phyloP scores from a whole-genome alignment of 495 filamentous ascomycete genomes.

The Lichenothelia convexa region DNA sequence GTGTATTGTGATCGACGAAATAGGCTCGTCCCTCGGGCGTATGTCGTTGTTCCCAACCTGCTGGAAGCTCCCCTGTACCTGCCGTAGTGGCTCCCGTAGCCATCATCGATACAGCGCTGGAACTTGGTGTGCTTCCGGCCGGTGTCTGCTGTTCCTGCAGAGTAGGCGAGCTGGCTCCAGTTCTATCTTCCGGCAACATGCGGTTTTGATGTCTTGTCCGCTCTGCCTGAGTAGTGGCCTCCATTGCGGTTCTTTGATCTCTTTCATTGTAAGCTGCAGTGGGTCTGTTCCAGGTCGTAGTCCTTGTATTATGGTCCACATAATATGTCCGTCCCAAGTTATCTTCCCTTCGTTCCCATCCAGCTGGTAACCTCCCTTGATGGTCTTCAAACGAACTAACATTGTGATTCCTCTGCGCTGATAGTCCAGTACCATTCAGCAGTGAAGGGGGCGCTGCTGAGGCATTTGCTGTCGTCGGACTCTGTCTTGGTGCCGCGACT shows the following conservation, averaged over 20 bases:
- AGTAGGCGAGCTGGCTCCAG: constrained; percentile 81
- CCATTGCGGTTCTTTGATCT: constrained; percentile 57
- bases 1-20: constrained; percentile 98
- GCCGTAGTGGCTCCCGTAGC: constrained; percentile 87
- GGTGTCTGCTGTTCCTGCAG: constrained; percentile 43
- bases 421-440: constrained; percentile 1
- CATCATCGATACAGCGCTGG: constrained; percentile 63
- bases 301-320: constrained; percentile 93
- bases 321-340: constrained; percentile 97
- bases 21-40: constrained; percentile 90
- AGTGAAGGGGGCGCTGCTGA: too few species aligned
- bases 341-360: constrained; percentile 93
- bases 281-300: constrained; percentile 89
- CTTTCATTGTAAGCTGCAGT: constrained; percentile 63
- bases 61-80: constrained; percentile 84
- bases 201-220: constrained; percentile 85
- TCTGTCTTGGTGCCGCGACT: not conserved
- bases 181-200: constrained; percentile 89
- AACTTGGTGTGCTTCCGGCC: constrained; percentile 28
- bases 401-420: constrained; percentile 3
- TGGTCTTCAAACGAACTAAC: constrained; percentile 91
- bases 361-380: constrained; percentile 76
- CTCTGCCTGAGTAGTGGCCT: constrained; percentile 78
- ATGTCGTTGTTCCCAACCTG: constrained; percentile 89
- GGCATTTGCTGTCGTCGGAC: not conserved